Evolutionary conservation across 2,329 filamentous ascomycete species (phyloP), one percentile per base, ranked within the genome.

Genomic region (Dactylellina cionopaga): DNA sequence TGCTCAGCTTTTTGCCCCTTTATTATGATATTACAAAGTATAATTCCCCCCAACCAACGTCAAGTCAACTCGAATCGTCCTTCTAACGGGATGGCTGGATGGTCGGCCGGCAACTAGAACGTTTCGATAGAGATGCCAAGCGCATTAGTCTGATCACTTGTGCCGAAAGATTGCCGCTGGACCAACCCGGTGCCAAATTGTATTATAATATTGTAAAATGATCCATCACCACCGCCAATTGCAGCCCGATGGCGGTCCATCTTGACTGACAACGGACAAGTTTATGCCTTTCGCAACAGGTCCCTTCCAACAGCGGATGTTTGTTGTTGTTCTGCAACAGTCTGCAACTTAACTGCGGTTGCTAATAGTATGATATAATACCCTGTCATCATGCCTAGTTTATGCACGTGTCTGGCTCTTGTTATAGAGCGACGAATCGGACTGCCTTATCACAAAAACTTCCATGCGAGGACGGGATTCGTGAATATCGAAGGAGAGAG

Each of bases 381-480:
- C 51, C 65, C 46, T 63, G 51, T 64, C 58, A 71, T 63, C 58
- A 58, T 71, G 66, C 63, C 56, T 64, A 43, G 11, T 52, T 52
- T 39, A 63, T 71, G 66, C 66, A 71, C 59, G 66, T 71, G 49
- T 60, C 29, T 52, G 19, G 27, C 35, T 55, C 27, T 43, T 54
- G 39, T 51, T 22, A 35, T 11, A 46, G 24, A 15, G 39, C 46
- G 58, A 71, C 66, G 60, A 71, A 71, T 71, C 25, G 17, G 44
- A 43, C 19, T 22, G 41, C 27, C 43, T 27, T 17, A 35, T n/a
- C 39, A 31, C 31, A 33, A 47, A 33, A 62, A 33, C 19, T 55
- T 64, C 66, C 56, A 71, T 71, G 58, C 66, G 52, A 51, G 54
- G 39, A 44, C 66, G 58, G 66, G 33, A n/a, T n/a, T 49, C 54